phyloP scores from a whole-genome alignment of 495 filamentous ascomycete species.

The Penicillium flavigenum region DNA sequence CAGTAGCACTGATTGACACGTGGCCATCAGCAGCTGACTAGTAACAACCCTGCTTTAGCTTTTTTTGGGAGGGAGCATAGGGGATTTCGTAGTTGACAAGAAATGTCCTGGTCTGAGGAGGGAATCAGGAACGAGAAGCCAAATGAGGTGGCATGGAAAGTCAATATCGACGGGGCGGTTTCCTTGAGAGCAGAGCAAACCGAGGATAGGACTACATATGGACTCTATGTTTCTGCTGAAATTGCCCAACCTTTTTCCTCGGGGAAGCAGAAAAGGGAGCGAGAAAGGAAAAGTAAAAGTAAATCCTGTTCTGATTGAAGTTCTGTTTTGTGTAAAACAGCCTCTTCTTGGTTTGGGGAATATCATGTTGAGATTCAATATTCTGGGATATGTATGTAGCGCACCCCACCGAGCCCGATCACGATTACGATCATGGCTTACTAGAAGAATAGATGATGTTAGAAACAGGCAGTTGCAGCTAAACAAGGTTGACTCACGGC shows the following conservation, averaged over 20 bases:
- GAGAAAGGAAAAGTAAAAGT: neutral
- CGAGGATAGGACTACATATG: neutral
- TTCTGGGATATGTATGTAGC: neutral
- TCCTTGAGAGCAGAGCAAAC: neutral
- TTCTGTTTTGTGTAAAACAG: neutral
- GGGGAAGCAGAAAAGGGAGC: too few species aligned
- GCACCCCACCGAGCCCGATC: neutral
- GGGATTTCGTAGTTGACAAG: neutral
- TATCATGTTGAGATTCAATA: neutral
- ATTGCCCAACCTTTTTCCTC: too few species aligned
- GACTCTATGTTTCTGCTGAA: too few species aligned
- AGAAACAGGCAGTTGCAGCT: neutral
- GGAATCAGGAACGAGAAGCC: neutral
- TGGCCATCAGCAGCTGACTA: neutral
- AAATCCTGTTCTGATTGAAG: neutral
- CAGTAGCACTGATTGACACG: neutral
- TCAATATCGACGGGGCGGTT: too few species aligned
- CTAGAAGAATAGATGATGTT: neutral
- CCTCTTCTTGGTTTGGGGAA: neutral
- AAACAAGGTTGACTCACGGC: neutral
- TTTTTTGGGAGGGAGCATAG: neutral
- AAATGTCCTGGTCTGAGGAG: conserved; percentile 6
- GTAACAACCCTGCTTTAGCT: conserved; percentile 3
- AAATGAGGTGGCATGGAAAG: neutral
- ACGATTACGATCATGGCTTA: neutral